These are phyloP conservation scores for Beauveria varroae DNA, from an alignment of 2,329 filamentous ascomycete genomes.

Conservation along the genomic window DNA sequence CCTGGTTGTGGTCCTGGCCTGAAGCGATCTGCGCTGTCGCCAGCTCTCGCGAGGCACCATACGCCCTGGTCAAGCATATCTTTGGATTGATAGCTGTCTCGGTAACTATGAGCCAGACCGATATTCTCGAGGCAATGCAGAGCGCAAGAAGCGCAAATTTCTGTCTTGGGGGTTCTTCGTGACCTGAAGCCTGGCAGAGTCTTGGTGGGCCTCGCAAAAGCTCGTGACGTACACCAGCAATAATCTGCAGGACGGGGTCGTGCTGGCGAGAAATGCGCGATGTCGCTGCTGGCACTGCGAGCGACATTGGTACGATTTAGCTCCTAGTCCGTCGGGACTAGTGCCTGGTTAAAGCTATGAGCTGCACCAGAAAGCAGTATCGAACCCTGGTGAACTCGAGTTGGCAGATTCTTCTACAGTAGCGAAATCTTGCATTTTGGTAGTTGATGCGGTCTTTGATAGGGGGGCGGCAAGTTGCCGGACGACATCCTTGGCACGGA, in stretches of 20 bases:
- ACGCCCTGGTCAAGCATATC: constrained; percentile 13
- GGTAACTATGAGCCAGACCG: constrained; percentile 13
- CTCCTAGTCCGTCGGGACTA: constrained; percentile 17
- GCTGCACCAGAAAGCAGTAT: constrained; percentile 12
- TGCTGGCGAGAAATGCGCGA: constrained; percentile 17
- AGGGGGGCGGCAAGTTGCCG: constrained; percentile 14
- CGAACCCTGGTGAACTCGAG: constrained; percentile 12
- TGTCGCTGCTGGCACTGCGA: constrained; percentile 16
- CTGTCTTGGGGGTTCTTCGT: background rate
- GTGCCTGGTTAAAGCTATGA: constrained; percentile 5
- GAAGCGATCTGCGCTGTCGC: constrained; percentile 12
- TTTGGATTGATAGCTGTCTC: background rate
- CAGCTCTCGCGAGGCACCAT: constrained; percentile 16
- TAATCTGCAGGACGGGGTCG: background rate
- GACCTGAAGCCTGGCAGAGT: constrained; percentile 3
- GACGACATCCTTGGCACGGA: constrained; percentile 11
- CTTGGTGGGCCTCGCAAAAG: constrained; percentile 13
- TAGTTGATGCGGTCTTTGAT: constrained; percentile 10
- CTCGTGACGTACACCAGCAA: constrained; percentile 7
- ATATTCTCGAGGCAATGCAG: constrained; percentile 15
- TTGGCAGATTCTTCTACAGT: background rate
- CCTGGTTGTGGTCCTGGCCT: constrained; percentile 14
- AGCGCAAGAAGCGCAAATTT: constrained; percentile 12
- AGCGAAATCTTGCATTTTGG: constrained; percentile 6
- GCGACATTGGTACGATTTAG: constrained; percentile 14